Evolutionary conservation across 2,329 filamentous ascomycete species (phyloP), one percentile per base, ranked within the genome.

Genomic region (Penicillium sp.): DNA sequence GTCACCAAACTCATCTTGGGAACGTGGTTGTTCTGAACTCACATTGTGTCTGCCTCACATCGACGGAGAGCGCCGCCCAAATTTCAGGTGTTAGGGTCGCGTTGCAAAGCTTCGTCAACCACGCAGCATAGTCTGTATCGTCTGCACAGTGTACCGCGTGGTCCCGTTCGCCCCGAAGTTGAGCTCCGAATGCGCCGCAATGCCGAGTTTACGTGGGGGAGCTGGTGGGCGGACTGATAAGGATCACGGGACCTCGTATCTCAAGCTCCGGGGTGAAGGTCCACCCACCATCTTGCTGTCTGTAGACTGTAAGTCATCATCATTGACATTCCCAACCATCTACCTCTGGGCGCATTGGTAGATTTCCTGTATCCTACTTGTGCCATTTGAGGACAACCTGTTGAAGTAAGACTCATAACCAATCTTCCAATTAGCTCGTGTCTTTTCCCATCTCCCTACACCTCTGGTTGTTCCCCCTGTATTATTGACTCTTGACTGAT

Each of bases 191-290:
- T 51, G n/a, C 36, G 24, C 24, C 37, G 50, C 36, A 56, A 46
- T 43, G 19, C 52, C 55, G 44, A 55, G 50, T 56, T 51, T 24
- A 55, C 55, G 58, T 54, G 60, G 55, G 60, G 55, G 18, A 36
- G 35, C 49, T 27, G 6, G 50, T 31, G 35, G 37, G 39, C 18
- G 7, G 51, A 37, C 40, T 60, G 65, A 67, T 67, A 67, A 66
- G 60, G 56, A 66, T 67, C 66, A 67, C 66, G 66, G 66, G 66
- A 67, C 60, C 43, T 40, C 52, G 50, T 55, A 53, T 49, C 47
- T 35, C 39, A 51, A 51, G 24, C 35, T 51, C 54, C 39, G 54
- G 50, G 22, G 27, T n/a, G n/a, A 35, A 41, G 50, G 22, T 58
- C 55, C 54, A 22, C 22, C 51, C 55, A 55, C 58, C 35, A n/a